Base-by-base conservation (phyloP, 495 filamentous ascomycete genomes). In the Astrothelium subdiscretum region DNA sequence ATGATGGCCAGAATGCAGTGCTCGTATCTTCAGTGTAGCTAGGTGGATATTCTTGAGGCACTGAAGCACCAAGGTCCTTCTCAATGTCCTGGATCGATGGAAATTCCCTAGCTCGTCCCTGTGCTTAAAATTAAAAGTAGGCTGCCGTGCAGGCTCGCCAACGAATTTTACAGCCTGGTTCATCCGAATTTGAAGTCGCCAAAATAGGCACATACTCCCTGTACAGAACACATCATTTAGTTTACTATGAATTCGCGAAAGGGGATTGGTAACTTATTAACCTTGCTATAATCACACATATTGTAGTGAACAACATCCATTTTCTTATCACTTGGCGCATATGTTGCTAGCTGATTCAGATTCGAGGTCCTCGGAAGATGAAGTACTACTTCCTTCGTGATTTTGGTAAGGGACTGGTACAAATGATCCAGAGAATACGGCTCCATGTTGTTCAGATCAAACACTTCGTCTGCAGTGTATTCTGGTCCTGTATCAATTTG, bases 281-380 rank as follows among this genome's bases (percentile, higher is more conserved):
- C 89, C 76, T 97, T 98, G 72, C 94, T 96, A 2, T 88, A 87
- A 10, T 90, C 89, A 61, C 88, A 79, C 74, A 94, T 86, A 72
- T 91, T 96, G 71, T 98, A 98, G 75, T 98, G 94, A 57, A 89
- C 82, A 29, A 91, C 86, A 22, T 87, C 82, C 8, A 89, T 73
- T 70, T 82, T 83, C 44, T 75, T 63, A 18, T 68, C 65, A 11
- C 77, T 71, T 57, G 82, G 78, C 1, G 79, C 81, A 59, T 85
- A 72, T 65, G 76, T 77, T 2, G 90, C 90, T 40, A 98, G 75
- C 70, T 98, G 95, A 27, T 85, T 81, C 22, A 97, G 65, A 74
- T 98, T 85, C 54, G 90, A 94, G 1, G 87, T 95, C 52, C 94
- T 79, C 6, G 94, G 94, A n/a, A 98, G 77, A 68, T 87, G 97